Evolutionary conservation across 75 land plant species (phyloP), one percentile per base, ranked within the genome.

Genomic region (Gnetum montanum): DNA sequence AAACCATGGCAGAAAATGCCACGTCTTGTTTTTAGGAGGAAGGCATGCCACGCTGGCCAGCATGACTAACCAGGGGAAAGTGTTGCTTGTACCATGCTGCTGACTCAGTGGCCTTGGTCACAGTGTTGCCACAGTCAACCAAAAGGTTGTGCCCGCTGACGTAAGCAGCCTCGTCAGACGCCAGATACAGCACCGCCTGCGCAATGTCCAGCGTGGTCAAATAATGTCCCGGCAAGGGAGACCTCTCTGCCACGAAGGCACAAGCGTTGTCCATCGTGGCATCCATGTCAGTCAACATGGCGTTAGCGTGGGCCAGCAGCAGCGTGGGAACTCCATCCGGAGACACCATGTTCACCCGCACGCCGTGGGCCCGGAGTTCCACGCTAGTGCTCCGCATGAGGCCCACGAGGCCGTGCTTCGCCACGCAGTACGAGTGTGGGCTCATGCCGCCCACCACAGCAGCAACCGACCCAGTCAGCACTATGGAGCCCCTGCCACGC

Each of bases 311-410:
- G 8, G 41, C 50, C n/a, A 48, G 51, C 25, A 70, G 0, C 0
- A 74, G 75, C 34, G 92, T 87, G 22, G 76, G 71, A 1, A 76
- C 73, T 4, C 78, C 83, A 31, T 49, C 78, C 0, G 86, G 90
- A 8, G 87, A 76, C 30, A 86, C 58, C 71, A 78, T 66, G 35
- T 86, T 86, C 6, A 86, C 87, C 4, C 88, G 44, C 5, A 86
- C 75, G 37, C 88, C 87, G 28, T 63, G 48, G 34, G 31, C 16
- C 2, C 91, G 84, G 8, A 86, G 84, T 71, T 86, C 88, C 48
- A 61, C 53, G 3, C 78, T 68, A 2, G 73, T 61, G 16, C 75
- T 33, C 37, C 67, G 16, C 8, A 73, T 71, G n/a, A 84, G 69
- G 22, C 87, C 87, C 11, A 63, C 20, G 15, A 76, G n/a, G 3